Evolutionary conservation across 129 eudicot species (phyloP), one percentile per base, ranked within the genome.

Genomic region (Escallonia herrerae): DNA sequence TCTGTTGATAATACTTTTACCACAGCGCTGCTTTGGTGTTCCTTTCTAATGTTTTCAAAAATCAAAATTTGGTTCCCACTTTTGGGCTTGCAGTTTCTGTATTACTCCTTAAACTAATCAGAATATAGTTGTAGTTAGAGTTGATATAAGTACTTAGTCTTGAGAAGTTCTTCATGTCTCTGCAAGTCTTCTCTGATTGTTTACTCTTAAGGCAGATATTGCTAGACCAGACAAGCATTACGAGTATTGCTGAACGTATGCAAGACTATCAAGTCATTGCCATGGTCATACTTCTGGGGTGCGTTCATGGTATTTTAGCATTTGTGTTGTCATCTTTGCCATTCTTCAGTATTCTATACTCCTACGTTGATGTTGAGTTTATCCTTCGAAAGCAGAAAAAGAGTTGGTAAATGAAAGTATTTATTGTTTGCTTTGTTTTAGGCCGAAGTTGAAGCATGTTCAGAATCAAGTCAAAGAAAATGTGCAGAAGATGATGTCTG

Each of bases 231-330:
- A 86, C 76, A 55, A 60, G 67, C 69, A 59, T 58, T 45, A 55
- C 64, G 14, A 75, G 71, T 78, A 80, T 93, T 46, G 73, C 87
- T 66, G 91, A 81, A 46, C 89, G 86, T 42, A 72, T 93, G 87
- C 85, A 88, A 33, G 90, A 80, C 54, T 93, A 93, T 75, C 96
- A 93, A 86, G 95, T 84, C 47, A 79, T 88, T 44, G 96, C 98
- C 44, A 93, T 86, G 98, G 74, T 93, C 41, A 79, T 93, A 67
- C 65, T 93, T 45, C 60, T 85, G 71, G 98, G 98, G 98, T 93
- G 73, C 37, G 76, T 64, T 9, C 8, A 43, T 45, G 6, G 49
- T 53, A 6, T 6, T 38, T 56, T 12, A 15, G 7, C 33, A 53
- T 53, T 4, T 53, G 14, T 53, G 6, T 45, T 1, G 33, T 5